Evolutionary conservation across 2,329 filamentous ascomycete genomes (phyloP), one percentile per base, ranked within the genome.

Genomic region (Trichophyton equinum): DNA sequence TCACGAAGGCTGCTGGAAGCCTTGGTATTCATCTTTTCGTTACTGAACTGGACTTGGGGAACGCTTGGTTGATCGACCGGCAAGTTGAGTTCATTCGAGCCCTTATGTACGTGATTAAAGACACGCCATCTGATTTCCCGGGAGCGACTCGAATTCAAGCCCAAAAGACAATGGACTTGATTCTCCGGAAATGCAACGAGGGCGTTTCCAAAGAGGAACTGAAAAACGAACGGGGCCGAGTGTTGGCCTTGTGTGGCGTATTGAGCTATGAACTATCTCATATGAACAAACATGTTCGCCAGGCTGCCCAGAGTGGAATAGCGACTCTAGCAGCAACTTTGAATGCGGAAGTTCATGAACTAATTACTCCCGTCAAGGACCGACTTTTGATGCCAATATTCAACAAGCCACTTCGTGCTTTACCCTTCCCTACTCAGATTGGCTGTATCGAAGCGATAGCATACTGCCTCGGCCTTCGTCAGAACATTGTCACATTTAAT

Each of bases 401-500:
- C 77, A 89, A 89, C 66, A 99, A 99, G 72, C 94, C 94, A 13
- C 76, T 99, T 20, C 84, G 94, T 63, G 95, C 94, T 0, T 78
- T 99, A 63, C 94, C 94, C 0, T 99, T 99, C 70, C 82, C 89
- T 4, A 92, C 90, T 2, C 95, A 99, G 75, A 99, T 99, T 66
- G 95, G 94, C 3, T 97, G 95, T 70, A 96, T 99, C 67, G 95
- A 99, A 71, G 94, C 94, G 0, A 91, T 99, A 70, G 96, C 90
- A 0, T 99, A 95, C 73, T 95, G 95, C 70, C 83, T 99, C 77
- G 86, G 87, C 61, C 80, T 99, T 57, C 92, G 95, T 71, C 85
- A 87, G 57, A 88, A 94, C 65, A 92, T 96, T 68, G 85, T 99
- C 27, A 84, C 86, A 6, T 96, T 97, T 71, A 94, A 96, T 66